Conservation (phyloP, 352 stramenopile species). For the Phytophthora boehmeriae region DNA sequence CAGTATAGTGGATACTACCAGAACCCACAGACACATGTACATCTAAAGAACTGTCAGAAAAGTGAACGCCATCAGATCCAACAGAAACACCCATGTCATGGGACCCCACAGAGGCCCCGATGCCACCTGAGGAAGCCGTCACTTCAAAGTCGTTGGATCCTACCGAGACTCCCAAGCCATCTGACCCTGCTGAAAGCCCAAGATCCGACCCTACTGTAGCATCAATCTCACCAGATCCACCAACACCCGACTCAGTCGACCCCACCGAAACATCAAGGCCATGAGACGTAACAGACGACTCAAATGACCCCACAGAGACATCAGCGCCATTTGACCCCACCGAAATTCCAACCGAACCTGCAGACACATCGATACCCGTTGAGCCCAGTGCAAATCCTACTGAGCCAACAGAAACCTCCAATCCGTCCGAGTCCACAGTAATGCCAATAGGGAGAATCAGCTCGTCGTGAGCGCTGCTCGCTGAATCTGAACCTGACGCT, state of each 20-base stretch:
- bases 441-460: constrained; percentile 8
- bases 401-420: constrained; percentile 17
- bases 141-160: constrained; percentile 14
- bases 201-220: constrained; percentile 17
- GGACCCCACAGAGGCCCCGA: constrained; percentile 10
- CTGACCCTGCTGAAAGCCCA: not conserved
- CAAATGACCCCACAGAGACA: constrained; percentile 6
- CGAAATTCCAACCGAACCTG: constrained; percentile 8
- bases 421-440: constrained; percentile 8
- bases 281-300: constrained; percentile 9
- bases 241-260: constrained; percentile 9
- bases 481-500: constrained; percentile 12
- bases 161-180: constrained; percentile 1
- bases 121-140: constrained; percentile 4
- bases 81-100: constrained; percentile 5
- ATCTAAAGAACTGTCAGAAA: constrained; percentile 11
- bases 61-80: constrained; percentile 10
- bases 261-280: constrained; percentile 17
- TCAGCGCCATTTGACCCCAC: not conserved
- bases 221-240: not conserved
- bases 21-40: constrained; percentile 18
- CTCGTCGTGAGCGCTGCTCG: constrained; percentile 6
- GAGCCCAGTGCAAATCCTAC: constrained; percentile 1
- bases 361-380: constrained; percentile 2
- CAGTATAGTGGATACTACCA: constrained; percentile 6